Conservation (phyloP, 2,329 filamentous ascomycete genomes). For the Pezicula neosporulosa region DNA sequence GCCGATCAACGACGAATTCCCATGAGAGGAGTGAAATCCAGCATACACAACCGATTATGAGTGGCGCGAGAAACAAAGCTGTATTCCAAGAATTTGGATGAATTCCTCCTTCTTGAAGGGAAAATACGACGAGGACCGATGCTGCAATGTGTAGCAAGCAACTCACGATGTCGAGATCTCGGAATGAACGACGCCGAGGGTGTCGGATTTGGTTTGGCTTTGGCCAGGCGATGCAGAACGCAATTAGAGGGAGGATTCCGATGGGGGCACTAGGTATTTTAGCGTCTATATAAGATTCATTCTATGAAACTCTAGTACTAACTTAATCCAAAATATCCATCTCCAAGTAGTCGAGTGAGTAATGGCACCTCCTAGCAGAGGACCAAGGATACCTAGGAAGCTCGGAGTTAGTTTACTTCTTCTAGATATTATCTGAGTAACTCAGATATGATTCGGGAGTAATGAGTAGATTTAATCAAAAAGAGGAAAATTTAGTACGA, state of each 20-base stretch:
- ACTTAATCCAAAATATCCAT: constrained; percentile 57
- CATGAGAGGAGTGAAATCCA: constrained; percentile 35
- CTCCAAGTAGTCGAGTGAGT: constrained; percentile 16
- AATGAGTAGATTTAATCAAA: too few relatives aligned
- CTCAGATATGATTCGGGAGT: too few relatives aligned
- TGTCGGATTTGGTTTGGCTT: constrained; percentile 31
- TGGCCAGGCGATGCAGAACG: constrained; percentile 49
- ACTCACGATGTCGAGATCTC: constrained; percentile 47
- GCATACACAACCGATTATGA: constrained; percentile 33
- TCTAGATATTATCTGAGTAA: too few relatives aligned
- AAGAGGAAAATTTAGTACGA: too few relatives aligned
- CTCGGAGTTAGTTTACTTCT: too few relatives aligned
- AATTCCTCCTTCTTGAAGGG: constrained; percentile 40
- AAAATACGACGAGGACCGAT: constrained; percentile 51
- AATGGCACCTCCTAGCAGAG: constrained; percentile 19
- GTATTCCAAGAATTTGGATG: constrained; percentile 32
- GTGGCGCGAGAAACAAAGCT: constrained; percentile 37
- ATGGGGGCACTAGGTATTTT: constrained; percentile 42
- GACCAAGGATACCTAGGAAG: constrained; percentile 20
- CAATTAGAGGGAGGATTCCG: constrained; percentile 37
- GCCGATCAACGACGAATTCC: constrained; percentile 30
- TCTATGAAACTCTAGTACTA: constrained; percentile 14
- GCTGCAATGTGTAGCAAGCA: constrained; percentile 47
- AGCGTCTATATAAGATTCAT: constrained; percentile 8
- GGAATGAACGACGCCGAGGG: constrained; percentile 33